phyloP scores from a whole-genome alignment of 2,329 filamentous ascomycete species.

The Periconia digitata region DNA sequence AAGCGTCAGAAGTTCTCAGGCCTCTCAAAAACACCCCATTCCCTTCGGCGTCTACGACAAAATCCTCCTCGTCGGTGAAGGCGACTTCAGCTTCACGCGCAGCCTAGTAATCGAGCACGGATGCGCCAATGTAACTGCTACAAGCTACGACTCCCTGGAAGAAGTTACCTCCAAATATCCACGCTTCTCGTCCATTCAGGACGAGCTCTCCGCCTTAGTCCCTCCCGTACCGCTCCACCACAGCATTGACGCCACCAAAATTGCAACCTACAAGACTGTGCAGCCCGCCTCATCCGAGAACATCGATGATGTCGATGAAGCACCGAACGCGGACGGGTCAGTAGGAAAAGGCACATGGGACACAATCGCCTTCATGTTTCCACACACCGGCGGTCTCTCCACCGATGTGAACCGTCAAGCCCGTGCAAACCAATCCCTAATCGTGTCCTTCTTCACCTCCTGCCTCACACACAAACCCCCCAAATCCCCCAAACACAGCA shows the following conservation, averaged over 20 bases:
- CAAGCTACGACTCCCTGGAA: slow-evolving; percentile 63
- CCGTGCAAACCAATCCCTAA: slow-evolving; percentile 65
- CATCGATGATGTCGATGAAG: slow-evolving; percentile 21
- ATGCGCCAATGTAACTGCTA: slow-evolving; percentile 68
- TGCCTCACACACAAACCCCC: slow-evolving; percentile 16
- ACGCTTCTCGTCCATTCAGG: slow-evolving; percentile 50
- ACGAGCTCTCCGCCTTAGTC: slow-evolving; percentile 22
- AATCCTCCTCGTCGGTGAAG: slow-evolving; percentile 78
- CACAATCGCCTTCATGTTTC: slow-evolving; percentile 92
- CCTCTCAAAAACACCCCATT: slow-evolving; percentile 55
- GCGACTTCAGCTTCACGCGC: slow-evolving; percentile 75
- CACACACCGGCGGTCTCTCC: slow-evolving; percentile 87
- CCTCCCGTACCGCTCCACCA: slow-evolving; percentile 49
- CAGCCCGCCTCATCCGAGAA: slow-evolving; percentile 17
- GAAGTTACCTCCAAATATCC: slow-evolving; percentile 55
- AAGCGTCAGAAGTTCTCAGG: slow-evolving; percentile 17
- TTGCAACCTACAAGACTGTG: slow-evolving; percentile 32
- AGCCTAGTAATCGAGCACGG: slow-evolving; percentile 67
- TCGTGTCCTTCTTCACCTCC: slow-evolving; percentile 33
- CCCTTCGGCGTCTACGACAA: slow-evolving; percentile 68
- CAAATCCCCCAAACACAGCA: background rate
- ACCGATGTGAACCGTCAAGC: slow-evolving; percentile 96
- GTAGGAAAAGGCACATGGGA: slow-evolving; percentile 58
- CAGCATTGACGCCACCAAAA: slow-evolving; percentile 67
- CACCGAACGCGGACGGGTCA: background rate